Base-by-base conservation (phyloP, 2,329 filamentous ascomycete species). In the Coniochaeta pulveracea region DNA sequence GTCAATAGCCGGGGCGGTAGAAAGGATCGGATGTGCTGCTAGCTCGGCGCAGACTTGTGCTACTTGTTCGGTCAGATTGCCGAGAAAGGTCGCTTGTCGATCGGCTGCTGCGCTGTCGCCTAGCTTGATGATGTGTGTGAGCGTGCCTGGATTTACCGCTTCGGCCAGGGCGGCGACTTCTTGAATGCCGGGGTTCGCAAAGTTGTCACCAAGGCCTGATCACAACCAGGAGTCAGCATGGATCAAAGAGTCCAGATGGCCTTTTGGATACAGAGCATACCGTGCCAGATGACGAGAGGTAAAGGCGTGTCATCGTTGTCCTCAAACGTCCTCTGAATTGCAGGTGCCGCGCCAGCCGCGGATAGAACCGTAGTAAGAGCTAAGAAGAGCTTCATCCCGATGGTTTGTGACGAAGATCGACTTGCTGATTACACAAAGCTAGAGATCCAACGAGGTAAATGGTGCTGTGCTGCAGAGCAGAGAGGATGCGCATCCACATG, bases 221-320 rank as follows among this genome's bases (percentile, higher is more conserved):
- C 29, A 9, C 10, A 4, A 17, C 39, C 33, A 7, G 18, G 32
- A 5, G 30, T 33, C 9, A 33, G 30, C 19, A 25, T 25, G 19
- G 17, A 18, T 5, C 51, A 29, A 11, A 11, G 9, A 41, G 63
- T 17, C 28, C 23, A 26, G 31, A 19, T 60, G 43, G 74, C 74
- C n/a, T 14, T 16, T 12, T 14, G n/a, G 9, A 18, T 8, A 31
- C n/a, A 10, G n/a, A 14, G 28, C 50, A 30, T 42, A 59, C 56
- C 91, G 57, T 98, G 91, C 91, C 91, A 98, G 60, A 98, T 83
- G 38, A 98, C 71, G 22, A 98, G 68, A 1, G 91, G 91, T 19
- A 95, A 71, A 4, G 84, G 85, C n/a, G 71, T 76, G 44, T 76
- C 71, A 49, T 67, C 56, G 31, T 61, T 47, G 25, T 64, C 56